These are phyloP conservation scores for Aspergillus udagawae DNA, from an alignment of 2,329 filamentous ascomycete species.

Conservation along the genomic window DNA sequence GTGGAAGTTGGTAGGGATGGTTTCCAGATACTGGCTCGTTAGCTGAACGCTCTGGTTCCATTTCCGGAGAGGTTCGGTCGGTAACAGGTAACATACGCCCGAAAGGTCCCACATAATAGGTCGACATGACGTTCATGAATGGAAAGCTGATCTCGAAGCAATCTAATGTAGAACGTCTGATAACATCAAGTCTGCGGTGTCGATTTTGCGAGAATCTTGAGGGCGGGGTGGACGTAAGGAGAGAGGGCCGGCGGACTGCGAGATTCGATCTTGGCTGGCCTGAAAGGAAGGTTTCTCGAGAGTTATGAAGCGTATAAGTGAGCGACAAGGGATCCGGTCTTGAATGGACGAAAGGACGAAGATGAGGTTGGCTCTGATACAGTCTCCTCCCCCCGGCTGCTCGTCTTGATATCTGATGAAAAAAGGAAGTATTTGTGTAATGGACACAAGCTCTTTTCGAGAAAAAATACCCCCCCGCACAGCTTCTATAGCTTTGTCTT, in stretches of 20 bases:
- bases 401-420: neutral
- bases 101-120: slow-evolving; percentile 37
- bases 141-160: slow-evolving; percentile 3
- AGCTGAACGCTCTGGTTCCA: slow-evolving; percentile 24
- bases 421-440: neutral
- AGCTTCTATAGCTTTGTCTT: neutral
- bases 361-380: neutral
- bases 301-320: neutral
- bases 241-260: neutral
- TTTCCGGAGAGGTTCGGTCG: slow-evolving; percentile 23
- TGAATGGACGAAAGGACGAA: neutral
- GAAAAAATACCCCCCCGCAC: neutral
- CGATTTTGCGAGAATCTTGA: neutral
- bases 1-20: slow-evolving; percentile 39
- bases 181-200: neutral
- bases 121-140: slow-evolving; percentile 27
- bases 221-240: neutral
- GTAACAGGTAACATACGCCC: slow-evolving; percentile 36
- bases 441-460: neutral
- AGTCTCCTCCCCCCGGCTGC: neutral
- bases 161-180: slow-evolving; percentile 1
- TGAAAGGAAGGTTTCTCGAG: neutral
- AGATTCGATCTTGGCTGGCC: neutral
- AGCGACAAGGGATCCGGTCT: neutral
- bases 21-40: slow-evolving; percentile 29